Conservation (phyloP, 1,139 yeast genomes). For the Saccharomyces uvarum region DNA sequence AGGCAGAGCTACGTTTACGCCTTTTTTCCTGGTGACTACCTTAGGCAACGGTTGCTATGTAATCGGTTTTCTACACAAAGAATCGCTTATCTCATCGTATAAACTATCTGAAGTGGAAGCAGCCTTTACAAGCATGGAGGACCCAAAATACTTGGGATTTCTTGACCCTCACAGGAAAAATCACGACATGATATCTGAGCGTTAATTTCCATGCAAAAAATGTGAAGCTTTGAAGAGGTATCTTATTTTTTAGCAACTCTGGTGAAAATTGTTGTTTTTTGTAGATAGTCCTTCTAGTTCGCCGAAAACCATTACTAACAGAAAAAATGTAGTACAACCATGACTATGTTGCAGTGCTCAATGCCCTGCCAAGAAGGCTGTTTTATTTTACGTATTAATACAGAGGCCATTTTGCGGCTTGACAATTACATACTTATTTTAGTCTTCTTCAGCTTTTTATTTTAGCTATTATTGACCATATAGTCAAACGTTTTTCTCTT, state of each 20-base stretch:
- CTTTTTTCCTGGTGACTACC: constrained; percentile 13
- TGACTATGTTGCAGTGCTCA: neutral
- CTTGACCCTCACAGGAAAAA: neutral
- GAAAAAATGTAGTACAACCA: neutral
- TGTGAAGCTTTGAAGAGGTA: neutral
- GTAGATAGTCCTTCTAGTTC: neutral
- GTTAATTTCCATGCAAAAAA: neutral
- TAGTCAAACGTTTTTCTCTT: neutral
- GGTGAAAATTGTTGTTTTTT: neutral
- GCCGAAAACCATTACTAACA: neutral
- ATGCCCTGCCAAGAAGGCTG: neutral
- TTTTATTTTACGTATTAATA: neutral
- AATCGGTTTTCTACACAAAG: constrained; percentile 4
- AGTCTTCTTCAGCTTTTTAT: neutral
- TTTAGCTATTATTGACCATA: neutral
- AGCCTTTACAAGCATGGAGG: neutral
- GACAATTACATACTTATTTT: neutral
- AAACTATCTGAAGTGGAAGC: neutral
- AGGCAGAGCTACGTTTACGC: neutral
- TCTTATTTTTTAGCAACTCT: neutral
- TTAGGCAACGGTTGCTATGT: constrained; percentile 11
- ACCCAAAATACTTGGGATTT: neutral
- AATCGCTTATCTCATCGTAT: neutral
- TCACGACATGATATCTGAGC: neutral
- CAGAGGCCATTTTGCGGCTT: neutral